Evolutionary conservation across 2,329 filamentous ascomycete species (phyloP).

Genomic region (Shiraia sp.): DNA sequence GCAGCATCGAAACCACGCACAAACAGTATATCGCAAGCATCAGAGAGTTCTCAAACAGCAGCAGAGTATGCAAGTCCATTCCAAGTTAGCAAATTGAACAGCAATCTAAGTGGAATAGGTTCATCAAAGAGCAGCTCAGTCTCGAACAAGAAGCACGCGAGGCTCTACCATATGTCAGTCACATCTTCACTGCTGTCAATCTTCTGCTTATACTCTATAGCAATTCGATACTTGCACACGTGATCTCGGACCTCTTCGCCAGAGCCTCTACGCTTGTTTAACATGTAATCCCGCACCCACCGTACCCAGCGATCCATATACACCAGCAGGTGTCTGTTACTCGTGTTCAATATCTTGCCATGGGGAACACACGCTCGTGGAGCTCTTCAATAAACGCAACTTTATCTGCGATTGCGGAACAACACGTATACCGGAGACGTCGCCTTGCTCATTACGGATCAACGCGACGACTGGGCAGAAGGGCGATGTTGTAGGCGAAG

Average conservation of each 20-base stretch:
- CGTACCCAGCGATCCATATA: conserved; percentile 65
- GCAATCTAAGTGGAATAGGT: conserved; percentile 64
- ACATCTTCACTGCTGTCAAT: conserved; percentile 2
- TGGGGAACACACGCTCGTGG: conserved; percentile 90
- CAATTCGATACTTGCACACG: conserved; percentile 94
- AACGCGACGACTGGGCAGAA: conserved; percentile 74
- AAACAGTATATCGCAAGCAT: conserved; percentile 49
- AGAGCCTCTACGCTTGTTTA: conserved; percentile 88
- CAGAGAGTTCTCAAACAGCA: conserved; percentile 59
- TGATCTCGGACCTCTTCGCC: conserved; percentile 82
- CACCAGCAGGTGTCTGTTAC: conserved; percentile 86
- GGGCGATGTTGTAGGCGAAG: conserved; percentile 76
- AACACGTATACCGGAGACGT: conserved; percentile 70
- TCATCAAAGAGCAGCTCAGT: conserved; percentile 84
- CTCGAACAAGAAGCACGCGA: conserved; percentile 95
- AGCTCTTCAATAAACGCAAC: conserved; percentile 93
- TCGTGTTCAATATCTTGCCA: conserved; percentile 96
- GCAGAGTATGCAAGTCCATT: conserved; percentile 43
- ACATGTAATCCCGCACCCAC: conserved; percentile 85
- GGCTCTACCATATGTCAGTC: conserved; percentile 82
- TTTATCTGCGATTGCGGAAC: conserved; percentile 98
- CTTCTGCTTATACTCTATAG: conserved; percentile 50
- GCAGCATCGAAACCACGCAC: conserved; percentile 35
- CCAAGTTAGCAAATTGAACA: no score
- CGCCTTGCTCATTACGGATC: conserved; percentile 75